These are phyloP conservation scores for Saturnispora besseyi DNA, from an alignment of 805 yeast genomes.

Conservation along the genomic window DNA sequence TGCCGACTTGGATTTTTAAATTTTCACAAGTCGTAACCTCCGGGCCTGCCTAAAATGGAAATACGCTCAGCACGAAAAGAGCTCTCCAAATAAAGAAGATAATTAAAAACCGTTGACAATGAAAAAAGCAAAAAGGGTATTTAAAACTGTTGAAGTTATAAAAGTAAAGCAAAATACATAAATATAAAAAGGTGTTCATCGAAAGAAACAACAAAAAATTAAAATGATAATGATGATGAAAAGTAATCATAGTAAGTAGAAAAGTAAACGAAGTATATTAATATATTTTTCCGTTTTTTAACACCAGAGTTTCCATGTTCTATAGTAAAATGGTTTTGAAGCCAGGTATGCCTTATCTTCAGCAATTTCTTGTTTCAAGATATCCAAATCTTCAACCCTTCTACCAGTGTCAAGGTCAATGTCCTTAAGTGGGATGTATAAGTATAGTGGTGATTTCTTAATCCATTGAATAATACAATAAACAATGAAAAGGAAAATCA, in stretches of 20 bases:
- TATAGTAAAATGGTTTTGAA: slow-evolving; percentile 37
- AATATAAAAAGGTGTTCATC: not conserved
- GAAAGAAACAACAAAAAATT: no score
- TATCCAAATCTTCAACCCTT: slow-evolving; percentile 48
- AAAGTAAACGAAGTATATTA: not conserved
- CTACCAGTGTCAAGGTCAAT: slow-evolving; percentile 56
- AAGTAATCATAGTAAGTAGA: not conserved
- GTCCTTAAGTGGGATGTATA: slow-evolving; percentile 35
- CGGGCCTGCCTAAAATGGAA: not conserved
- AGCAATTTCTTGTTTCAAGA: slow-evolving; percentile 44
- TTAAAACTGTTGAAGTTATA: not conserved
- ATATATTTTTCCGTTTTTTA: slow-evolving; percentile 14
- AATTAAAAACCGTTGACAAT: not conserved
- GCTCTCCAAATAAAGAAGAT: not conserved
- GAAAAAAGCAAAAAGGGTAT: not conserved
- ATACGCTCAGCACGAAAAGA: not conserved
- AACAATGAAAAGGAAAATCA: slow-evolving; percentile 35
- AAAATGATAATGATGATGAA: not conserved
- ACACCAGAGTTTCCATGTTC: slow-evolving; percentile 50
- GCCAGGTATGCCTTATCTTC: slow-evolving; percentile 46
- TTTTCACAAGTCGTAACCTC: not conserved
- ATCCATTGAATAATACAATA: slow-evolving; percentile 24
- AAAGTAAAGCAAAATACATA: not conserved
- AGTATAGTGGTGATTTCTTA: slow-evolving; percentile 32
- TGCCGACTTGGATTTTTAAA: slow-evolving; percentile 4